Base-by-base conservation (phyloP, 495 filamentous ascomycete species). In the Hypoxylon fragiforme region DNA sequence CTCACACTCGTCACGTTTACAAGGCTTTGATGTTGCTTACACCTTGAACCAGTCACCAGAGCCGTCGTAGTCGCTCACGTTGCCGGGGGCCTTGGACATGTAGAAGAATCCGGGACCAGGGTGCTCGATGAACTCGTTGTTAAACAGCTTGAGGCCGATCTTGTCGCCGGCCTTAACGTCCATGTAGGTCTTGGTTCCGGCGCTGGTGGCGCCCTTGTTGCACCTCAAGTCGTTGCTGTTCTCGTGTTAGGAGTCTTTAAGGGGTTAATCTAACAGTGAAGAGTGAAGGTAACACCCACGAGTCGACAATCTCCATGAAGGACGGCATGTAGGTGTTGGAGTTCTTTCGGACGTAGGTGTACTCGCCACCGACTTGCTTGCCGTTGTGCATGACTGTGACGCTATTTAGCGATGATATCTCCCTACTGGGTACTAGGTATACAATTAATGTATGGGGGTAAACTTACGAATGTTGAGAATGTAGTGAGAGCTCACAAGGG, bases 11-110 rank as follows among this genome's bases (percentile, higher is more conserved):
- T 30, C 20, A 18, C 39, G 20, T 6, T 20, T 15, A 32, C 19
- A 24, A 28, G 31, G 30, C 3, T 24, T 53, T 36, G 20, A 47
- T 26, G 36, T 57, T 45, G 76, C 68, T 51, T 71, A 74, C 52
- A 77, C 74, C 67, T 82, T 82, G 59, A 80, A 82, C 76, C 76
- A 79, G 14, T 74, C 66, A 31, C 75, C 75, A 6, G 66, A 70
- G 32, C 70, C 76, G 50, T 80, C 78, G 62, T 79, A 81, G 24
- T 59, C 63, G 31, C 62, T 57, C 26, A 76, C 74, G 15, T 55
- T 50, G 38, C 51, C 69, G 7, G 76, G 72, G 2, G 76, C 78
- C 42, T 73, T 73, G 46, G 77, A 77, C 70, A 81, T 69, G 54
- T 72, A 76, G 46, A 74, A 41, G 41, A 72, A 67, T n/a, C 70